phyloP scores from a whole-genome alignment of 2,329 filamentous ascomycete genomes.

The Diplodia seriata region DNA sequence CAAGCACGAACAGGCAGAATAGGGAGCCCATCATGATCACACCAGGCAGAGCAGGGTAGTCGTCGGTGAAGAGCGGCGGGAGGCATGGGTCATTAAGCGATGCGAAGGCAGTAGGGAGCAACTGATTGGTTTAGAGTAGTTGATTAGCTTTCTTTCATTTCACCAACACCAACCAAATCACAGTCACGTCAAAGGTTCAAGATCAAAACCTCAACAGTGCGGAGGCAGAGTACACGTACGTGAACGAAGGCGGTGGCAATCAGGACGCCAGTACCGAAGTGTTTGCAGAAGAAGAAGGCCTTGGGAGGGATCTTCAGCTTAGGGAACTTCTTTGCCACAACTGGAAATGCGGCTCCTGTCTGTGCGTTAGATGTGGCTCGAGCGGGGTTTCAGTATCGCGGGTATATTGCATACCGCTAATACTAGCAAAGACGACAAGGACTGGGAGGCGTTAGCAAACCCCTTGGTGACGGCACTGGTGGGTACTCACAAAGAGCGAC shows the following conservation, averaged over 20 bases:
- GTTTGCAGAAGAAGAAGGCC: constrained; percentile 68
- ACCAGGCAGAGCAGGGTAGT: constrained; percentile 68
- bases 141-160: constrained; percentile 9
- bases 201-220: background rate
- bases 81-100: constrained; percentile 58
- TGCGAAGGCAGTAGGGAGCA: constrained; percentile 66
- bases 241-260: constrained; percentile 87
- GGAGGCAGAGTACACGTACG: constrained; percentile 39
- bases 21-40: constrained; percentile 71
- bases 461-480: background rate
- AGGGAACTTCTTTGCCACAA: constrained; percentile 58
- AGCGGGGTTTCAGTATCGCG: background rate
- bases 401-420: constrained; percentile 37
- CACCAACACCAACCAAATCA: background rate
- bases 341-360: constrained; percentile 45
- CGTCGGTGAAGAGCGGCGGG: constrained; percentile 64
- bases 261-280: constrained; percentile 76
- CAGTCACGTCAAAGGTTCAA: constrained; percentile 25
- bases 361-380: background rate
- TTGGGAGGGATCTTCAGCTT: constrained; percentile 65
- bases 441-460: constrained; percentile 40
- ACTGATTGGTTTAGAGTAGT: constrained; percentile 37
- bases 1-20: constrained; percentile 67
- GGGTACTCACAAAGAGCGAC: constrained; percentile 47
- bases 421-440: constrained; percentile 49